Evolutionary conservation across 371 early-diverging fungal genomes (phyloP).

Genomic region (Spraguea lophii): DNA sequence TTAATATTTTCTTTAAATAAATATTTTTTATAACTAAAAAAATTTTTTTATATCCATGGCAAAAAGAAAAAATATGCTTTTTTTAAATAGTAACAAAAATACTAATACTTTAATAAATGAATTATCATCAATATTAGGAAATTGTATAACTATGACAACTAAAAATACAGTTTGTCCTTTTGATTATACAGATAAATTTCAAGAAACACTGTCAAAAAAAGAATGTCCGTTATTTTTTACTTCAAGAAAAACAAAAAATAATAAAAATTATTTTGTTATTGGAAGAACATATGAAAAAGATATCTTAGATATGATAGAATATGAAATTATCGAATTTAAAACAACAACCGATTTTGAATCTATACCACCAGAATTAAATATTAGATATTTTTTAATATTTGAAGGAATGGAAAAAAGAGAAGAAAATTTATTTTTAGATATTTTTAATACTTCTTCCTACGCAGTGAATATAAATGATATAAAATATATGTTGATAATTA

Average conservation of each 20-base stretch:
- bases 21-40: not conserved
- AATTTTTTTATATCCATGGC: not conserved
- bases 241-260: not conserved
- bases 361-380: constrained; percentile 5
- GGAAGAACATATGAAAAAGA: constrained; percentile 24
- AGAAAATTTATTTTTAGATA: constrained; percentile 21
- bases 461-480: constrained; percentile 15
- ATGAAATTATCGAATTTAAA: constrained; percentile 10
- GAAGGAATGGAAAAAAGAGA: constrained; percentile 3
- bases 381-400: constrained; percentile 14
- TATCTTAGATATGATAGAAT: constrained; percentile 19
- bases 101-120: not conserved
- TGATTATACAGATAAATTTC: too few species aligned
- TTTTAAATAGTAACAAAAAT: not conserved
- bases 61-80: not conserved
- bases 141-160: not conserved
- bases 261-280: constrained; percentile 3
- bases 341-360: constrained; percentile 7
- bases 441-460: constrained; percentile 10
- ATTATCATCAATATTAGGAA: not conserved
- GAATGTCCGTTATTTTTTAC: not conserved
- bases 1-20: too few species aligned
- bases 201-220: not conserved
- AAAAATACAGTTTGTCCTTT: not conserved
- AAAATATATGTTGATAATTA: constrained; percentile 23